phyloP scores from a whole-genome alignment of 169 alveolate genomes.

The Plasmodium gallinaceum region DNA sequence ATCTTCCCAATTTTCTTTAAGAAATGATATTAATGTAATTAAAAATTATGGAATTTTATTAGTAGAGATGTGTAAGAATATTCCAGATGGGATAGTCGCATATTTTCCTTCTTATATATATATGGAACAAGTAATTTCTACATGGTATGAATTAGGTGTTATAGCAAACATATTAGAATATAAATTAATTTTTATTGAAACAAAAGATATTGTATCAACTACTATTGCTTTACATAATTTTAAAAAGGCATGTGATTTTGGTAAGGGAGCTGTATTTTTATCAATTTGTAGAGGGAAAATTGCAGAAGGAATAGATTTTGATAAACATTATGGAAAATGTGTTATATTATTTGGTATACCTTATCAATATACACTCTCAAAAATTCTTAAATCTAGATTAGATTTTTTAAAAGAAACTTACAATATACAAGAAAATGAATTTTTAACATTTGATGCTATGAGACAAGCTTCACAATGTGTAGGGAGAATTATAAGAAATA shows the following conservation, averaged over 20 bases:
- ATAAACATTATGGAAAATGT: constrained; percentile 98
- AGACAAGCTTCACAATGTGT: constrained; percentile 98
- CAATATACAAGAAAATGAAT: constrained; percentile 96
- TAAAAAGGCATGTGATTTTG: constrained; percentile 97
- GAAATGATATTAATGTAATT: constrained; percentile 92
- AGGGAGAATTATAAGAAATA: constrained; percentile 96
- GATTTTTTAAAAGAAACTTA: constrained; percentile 88
- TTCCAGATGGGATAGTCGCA: constrained; percentile 97
- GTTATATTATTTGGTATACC: constrained; percentile 98
- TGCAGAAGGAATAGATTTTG: constrained; percentile 99
- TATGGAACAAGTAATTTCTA: constrained; percentile 92
- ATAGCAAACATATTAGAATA: constrained; percentile 93
- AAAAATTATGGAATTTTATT: constrained; percentile 95
- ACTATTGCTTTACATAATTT: constrained; percentile 93
- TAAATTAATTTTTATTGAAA: constrained; percentile 96
- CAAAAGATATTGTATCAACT: constrained; percentile 97
- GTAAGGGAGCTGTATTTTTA: constrained; percentile 98
- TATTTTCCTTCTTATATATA: constrained; percentile 96
- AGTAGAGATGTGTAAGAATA: constrained; percentile 91
- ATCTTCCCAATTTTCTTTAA: constrained; percentile 93
- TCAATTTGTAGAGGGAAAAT: constrained; percentile 98
- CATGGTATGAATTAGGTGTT: constrained; percentile 97
- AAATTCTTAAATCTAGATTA: constrained; percentile 93
- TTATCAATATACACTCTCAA: constrained; percentile 94
- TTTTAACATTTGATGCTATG: constrained; percentile 98